Conservation (phyloP, 495 filamentous ascomycete species). For the Aspergillus leporis region DNA sequence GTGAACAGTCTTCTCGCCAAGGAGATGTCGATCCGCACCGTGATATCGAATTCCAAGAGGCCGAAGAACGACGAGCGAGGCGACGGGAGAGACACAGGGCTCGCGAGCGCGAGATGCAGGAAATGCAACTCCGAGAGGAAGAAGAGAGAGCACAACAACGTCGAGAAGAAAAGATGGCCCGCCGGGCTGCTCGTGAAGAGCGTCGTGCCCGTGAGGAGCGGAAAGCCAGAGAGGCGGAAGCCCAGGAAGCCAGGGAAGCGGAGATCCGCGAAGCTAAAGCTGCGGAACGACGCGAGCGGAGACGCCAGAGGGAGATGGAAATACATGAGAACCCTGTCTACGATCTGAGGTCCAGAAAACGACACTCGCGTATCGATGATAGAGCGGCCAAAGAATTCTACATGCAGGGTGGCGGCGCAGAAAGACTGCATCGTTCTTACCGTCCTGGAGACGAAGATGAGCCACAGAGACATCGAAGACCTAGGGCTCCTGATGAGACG, state of each 20-base stretch:
- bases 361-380: constrained; percentile 37
- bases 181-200: constrained; percentile 51
- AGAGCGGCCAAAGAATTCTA: constrained; percentile 20
- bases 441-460: constrained; percentile 31
- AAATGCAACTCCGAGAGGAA: constrained; percentile 45
- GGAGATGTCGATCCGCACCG: constrained; percentile 35
- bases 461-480: constrained; percentile 33
- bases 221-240: constrained; percentile 46
- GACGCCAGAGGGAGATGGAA: constrained; percentile 41
- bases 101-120: constrained; percentile 39
- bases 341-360: constrained; percentile 33
- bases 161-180: constrained; percentile 45
- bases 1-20: constrained; percentile 27
- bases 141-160: constrained; percentile 48
- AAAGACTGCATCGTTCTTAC: constrained; percentile 26
- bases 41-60: constrained; percentile 42
- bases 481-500: constrained; percentile 24
- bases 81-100: constrained; percentile 43
- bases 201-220: constrained; percentile 50
- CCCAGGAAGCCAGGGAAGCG: constrained; percentile 28
- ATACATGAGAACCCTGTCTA: constrained; percentile 29
- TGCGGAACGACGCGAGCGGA: constrained; percentile 42
- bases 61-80: constrained; percentile 45
- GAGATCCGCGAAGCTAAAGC: constrained; percentile 32
- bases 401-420: constrained; percentile 22